Evolutionary conservation across 2,329 filamentous ascomycete genomes (phyloP), one percentile per base, ranked within the genome.

Genomic region (Macrophomina pseudophaseolina): DNA sequence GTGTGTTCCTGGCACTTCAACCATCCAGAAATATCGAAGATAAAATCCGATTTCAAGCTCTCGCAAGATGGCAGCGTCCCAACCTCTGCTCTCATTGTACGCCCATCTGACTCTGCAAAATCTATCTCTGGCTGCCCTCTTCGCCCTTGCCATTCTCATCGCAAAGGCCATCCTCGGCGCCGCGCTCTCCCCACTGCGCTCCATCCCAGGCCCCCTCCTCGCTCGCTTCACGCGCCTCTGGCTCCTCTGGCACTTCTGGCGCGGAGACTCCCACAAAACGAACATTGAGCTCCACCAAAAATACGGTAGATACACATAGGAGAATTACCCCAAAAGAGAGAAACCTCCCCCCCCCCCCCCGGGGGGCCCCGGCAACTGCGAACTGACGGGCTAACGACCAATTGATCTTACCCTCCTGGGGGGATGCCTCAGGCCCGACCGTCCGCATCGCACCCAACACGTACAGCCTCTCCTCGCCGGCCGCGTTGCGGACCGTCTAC

Each of bases 201-300:
- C 68, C 28, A 46, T 73, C 12, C 72, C 70, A 18, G 72, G 72
- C 4, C 72, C 72, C 11, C 64, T 70, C 32, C 33, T 69, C 7
- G 69, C 71, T 1, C 70, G 70, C 14, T 72, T 72, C 64, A 69
- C 72, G 12, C 65, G 66, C 8, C 54, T 70, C 11, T 73, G 70
- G 70, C 71, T 69, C 18, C 65, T 73, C n/a, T 54, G 58, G 28
- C 69, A 68, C 48, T 51, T 71, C 44, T 70, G 67, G 65, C 67
- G 49, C 30, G 72, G 71, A 7, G 63, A 70, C 28, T 70, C 70
- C 40, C 68, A 73, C 33, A 64, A 66, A 28, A 69, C 68, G 6
- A 70, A 71, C 49, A 72, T 73, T 49, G 66, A 58, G 4, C 64
- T 73, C 11, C 72, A 73, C 46, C 16, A 18, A 6, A 54, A 23